phyloP scores from a whole-genome alignment of 805 yeast species.

The Maudiozyma pseudohumilis region DNA sequence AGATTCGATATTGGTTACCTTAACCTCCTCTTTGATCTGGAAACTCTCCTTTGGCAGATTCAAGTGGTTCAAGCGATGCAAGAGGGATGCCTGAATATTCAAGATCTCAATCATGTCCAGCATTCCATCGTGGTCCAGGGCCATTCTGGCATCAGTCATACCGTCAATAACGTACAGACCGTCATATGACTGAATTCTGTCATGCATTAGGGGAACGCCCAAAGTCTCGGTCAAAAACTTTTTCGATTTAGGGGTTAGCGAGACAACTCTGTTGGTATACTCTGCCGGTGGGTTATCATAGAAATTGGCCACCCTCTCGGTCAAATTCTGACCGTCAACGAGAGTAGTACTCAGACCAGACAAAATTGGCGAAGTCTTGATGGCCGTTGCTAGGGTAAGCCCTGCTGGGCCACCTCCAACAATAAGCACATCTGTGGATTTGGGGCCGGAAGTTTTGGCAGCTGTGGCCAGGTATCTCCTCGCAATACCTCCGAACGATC shows the following conservation, averaged over 20 bases:
- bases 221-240: conserved; percentile 59
- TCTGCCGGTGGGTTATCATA: conserved; percentile 32
- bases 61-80: conserved; percentile 37
- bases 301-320: conserved; percentile 36
- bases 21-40: conserved; percentile 53
- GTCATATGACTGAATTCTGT: conserved; percentile 73
- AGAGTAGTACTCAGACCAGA: conserved; percentile 50
- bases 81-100: conserved; percentile 70
- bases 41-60: conserved; percentile 23
- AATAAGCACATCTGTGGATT: conserved; percentile 59
- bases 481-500: conserved; percentile 1
- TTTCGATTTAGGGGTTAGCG: conserved; percentile 75
- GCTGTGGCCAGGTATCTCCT: conserved; percentile 12
- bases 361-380: conserved; percentile 59
- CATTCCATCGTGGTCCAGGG: conserved; percentile 51
- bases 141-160: conserved; percentile 41
- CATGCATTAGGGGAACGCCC: conserved; percentile 62
- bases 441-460: conserved; percentile 9
- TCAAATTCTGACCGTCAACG: conserved; percentile 62
- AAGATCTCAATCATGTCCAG: conserved; percentile 87
- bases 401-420: conserved; percentile 99
- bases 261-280: conserved; percentile 72
- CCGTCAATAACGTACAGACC: conserved; percentile 84
- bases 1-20: conserved; percentile 46
- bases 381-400: conserved; percentile 69